phyloP scores from a whole-genome alignment of 768 basidiomycete species.

The Rhizopogon salebrosus region DNA sequence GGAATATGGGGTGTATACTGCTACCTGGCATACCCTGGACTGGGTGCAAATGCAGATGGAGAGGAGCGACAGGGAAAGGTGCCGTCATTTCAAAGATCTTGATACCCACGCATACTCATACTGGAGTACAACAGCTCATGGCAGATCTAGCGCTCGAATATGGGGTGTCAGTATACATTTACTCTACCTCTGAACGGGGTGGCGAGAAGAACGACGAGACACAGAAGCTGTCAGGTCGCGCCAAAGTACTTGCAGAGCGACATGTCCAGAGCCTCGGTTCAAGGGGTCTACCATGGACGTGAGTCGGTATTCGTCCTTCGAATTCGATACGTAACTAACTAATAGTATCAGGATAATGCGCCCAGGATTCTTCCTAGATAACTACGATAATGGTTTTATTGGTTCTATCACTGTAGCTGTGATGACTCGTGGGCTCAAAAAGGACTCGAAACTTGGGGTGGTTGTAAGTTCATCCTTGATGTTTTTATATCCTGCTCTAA shows the following conservation, averaged over 20 bases:
- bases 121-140: slow-evolving; percentile 19
- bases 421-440: slow-evolving; percentile 28
- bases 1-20: slow-evolving; percentile 37
- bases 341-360: slow-evolving; percentile 29
- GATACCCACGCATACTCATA: background rate
- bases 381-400: slow-evolving; percentile 30
- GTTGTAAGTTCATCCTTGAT: slow-evolving; percentile 23
- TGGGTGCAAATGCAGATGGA: slow-evolving; percentile 34
- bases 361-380: slow-evolving; percentile 41
- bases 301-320: slow-evolving; percentile 9
- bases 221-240: slow-evolving; percentile 21
- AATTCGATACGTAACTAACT: background rate
- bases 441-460: slow-evolving; percentile 27
- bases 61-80: slow-evolving; percentile 38
- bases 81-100: background rate
- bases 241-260: slow-evolving; percentile 34
- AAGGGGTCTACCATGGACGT: slow-evolving; percentile 35
- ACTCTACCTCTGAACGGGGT: slow-evolving; percentile 34
- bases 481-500: background rate
- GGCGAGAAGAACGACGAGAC: slow-evolving; percentile 28
- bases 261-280: slow-evolving; percentile 27
- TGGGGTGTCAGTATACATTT: slow-evolving; percentile 29
- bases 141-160: slow-evolving; percentile 34
- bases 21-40: slow-evolving; percentile 35
- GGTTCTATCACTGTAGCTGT: slow-evolving; percentile 32